These are phyloP conservation scores for Euphorbia lathyris DNA, from an alignment of 345 rosid genomes.

Conservation along the genomic window DNA sequence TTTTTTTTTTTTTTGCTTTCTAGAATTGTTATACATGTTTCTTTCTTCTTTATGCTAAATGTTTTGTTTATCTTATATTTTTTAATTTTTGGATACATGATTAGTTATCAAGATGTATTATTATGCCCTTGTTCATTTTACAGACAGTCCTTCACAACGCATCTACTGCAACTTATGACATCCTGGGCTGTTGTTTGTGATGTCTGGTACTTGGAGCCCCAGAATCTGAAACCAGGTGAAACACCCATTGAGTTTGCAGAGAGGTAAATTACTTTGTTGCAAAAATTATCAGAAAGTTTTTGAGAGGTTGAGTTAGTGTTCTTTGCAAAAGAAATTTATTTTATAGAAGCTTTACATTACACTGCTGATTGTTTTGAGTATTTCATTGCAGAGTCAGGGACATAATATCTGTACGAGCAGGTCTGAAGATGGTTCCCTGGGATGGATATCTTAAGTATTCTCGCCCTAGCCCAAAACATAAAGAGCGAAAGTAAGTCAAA, in stretches of 20 bases:
- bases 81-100: neutral
- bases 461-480: slow-evolving; percentile 92
- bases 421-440: slow-evolving; percentile 97
- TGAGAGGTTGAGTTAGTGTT: neutral
- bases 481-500: slow-evolving; percentile 85
- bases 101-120: neutral
- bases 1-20: neutral
- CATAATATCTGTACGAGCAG: slow-evolving; percentile 88
- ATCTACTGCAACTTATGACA: slow-evolving; percentile 96
- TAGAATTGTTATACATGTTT: neutral
- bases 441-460: slow-evolving; percentile 97
- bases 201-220: slow-evolving; percentile 98
- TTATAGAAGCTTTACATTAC: neutral
- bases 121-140: slow-evolving; percentile 18
- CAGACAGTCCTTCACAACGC: slow-evolving; percentile 98
- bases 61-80: neutral
- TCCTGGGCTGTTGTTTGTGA: slow-evolving; percentile 99
- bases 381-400: slow-evolving; percentile 65
- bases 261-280: slow-evolving; percentile 45
- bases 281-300: slow-evolving; percentile 1
- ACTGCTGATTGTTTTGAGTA: slow-evolving; percentile 9
- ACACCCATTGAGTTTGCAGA: slow-evolving; percentile 96
- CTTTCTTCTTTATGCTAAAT: neutral
- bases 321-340: neutral
- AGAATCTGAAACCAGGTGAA: slow-evolving; percentile 77